These are phyloP conservation scores for Flaveria sonorensis DNA, from an alignment of 129 eudicot genomes.

Conservation along the genomic window DNA sequence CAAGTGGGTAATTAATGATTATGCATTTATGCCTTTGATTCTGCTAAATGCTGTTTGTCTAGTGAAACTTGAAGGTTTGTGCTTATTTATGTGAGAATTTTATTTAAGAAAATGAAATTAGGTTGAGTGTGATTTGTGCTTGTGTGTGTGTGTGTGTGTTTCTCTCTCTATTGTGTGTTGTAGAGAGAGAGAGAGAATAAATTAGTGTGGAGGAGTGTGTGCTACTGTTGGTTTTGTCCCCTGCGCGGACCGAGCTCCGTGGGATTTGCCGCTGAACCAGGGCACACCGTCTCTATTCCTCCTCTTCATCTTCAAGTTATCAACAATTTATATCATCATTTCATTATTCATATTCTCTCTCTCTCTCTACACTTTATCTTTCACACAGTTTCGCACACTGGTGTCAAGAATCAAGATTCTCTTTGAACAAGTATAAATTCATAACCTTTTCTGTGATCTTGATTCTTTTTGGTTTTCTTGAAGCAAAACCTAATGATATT, in stretches of 20 bases:
- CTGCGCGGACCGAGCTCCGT: constrained; percentile 76
- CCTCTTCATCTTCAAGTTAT: constrained; percentile 38
- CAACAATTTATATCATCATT: constrained; percentile 20
- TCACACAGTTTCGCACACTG: constrained; percentile 37
- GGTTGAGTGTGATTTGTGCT: constrained; percentile 51
- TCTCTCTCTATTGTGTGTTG: constrained; percentile 42
- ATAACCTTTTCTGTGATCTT: constrained; percentile 55
- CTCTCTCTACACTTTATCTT: constrained; percentile 22
- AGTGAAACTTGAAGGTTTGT: constrained; percentile 47
- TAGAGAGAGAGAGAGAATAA: constrained; percentile 49
- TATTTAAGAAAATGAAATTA: not conserved
- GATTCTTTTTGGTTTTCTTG: constrained; percentile 37
- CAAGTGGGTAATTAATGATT: constrained; percentile 32
- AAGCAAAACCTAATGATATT: constrained; percentile 24
- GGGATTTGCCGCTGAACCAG: constrained; percentile 96
- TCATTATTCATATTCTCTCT: constrained; percentile 15
- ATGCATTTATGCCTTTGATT: too few species aligned
- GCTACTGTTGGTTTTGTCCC: constrained; percentile 81
- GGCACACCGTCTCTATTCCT: constrained; percentile 61
- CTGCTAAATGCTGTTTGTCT: constrained; percentile 70
- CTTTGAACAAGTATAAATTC: constrained; percentile 56
- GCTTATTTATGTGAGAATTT: constrained; percentile 10
- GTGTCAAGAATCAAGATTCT: constrained; percentile 56
- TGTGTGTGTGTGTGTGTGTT: constrained; percentile 12
- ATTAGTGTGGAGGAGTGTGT: constrained; percentile 57